Evolutionary conservation across 352 stramenopile genomes (phyloP).

Genomic region (Phytophthora fragariaefolia): DNA sequence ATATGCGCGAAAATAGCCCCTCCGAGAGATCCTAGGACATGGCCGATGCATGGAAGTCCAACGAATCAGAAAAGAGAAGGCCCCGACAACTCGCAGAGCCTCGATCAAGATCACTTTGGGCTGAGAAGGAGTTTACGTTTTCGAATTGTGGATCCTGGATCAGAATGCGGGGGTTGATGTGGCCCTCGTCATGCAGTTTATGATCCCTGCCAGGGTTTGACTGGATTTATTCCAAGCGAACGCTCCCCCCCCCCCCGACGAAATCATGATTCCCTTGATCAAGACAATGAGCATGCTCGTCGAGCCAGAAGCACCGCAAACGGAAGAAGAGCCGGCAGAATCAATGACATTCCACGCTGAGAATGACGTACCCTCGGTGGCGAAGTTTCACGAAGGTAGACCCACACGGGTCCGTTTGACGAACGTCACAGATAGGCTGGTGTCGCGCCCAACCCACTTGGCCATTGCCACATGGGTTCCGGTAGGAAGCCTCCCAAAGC

Average conservation of each 20-base stretch:
- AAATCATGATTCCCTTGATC: no score
- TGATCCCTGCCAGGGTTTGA: not conserved
- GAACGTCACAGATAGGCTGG: not conserved
- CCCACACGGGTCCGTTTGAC: not conserved
- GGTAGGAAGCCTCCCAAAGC: not conserved
- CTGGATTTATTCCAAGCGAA: not conserved
- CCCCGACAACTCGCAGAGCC: no score
- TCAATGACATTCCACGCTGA: not conserved
- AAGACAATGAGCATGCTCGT: no score
- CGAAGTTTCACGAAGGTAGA: not conserved
- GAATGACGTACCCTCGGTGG: constrained; percentile 7
- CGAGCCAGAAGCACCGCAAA: no score
- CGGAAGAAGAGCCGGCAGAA: not conserved
- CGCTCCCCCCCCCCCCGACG: constrained; percentile 1
- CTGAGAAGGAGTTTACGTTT: no score
- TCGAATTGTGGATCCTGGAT: no score
- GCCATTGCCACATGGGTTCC: constrained; percentile 3
- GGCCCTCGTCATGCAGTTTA: not conserved
- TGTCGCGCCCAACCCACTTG: not conserved
- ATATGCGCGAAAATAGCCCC: not conserved
- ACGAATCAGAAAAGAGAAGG: no score
- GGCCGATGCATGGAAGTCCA: no score
- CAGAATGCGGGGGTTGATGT: no score
- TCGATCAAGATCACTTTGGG: no score
- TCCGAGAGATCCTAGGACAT: not conserved